Percentiles rank a stretch among this genome's conserved stretches.
Conservation (phyloP, 495 filamentous ascomycete genomes). For the Trichoderma erinaceum region DNA sequence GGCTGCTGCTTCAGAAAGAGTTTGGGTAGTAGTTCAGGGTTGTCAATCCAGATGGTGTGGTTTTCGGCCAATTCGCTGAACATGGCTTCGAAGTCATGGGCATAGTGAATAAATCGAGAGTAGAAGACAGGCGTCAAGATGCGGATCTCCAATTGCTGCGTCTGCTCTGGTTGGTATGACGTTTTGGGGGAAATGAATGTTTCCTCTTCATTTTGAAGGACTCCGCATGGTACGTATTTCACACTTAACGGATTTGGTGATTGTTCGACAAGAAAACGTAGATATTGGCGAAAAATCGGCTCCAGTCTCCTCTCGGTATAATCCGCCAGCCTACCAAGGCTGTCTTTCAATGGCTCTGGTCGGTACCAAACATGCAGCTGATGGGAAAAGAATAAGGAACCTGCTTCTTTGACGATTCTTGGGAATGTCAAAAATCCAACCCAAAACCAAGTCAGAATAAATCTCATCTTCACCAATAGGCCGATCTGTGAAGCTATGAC, state of each 20-base stretch:
- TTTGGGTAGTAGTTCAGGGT: conserved; percentile 37
- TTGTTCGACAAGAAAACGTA: conserved; percentile 40
- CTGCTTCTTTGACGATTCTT: conserved; percentile 53
- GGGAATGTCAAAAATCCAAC: conserved; percentile 57
- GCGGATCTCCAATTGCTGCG: conserved; percentile 40
- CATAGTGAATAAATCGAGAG: conserved; percentile 48
- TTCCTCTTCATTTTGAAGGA: conserved; percentile 29
- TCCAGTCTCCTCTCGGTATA: conserved; percentile 43
- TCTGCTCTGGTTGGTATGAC: conserved; percentile 4
- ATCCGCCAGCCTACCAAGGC: conserved; percentile 44
- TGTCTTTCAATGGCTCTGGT: conserved; percentile 49
- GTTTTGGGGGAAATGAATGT: conserved; percentile 31
- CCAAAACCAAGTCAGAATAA: conserved; percentile 55
- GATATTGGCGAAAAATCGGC: conserved; percentile 44
- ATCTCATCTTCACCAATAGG: conserved; percentile 34
- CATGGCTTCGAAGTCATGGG: conserved; percentile 45
- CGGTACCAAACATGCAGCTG: conserved; percentile 52
- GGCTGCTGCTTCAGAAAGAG: conserved; percentile 32
- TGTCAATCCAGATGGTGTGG: conserved; percentile 46
- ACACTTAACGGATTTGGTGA: conserved; percentile 36
- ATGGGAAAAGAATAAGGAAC: conserved; percentile 43
- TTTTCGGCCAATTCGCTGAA: conserved; percentile 45
- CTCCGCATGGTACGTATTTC: conserved; percentile 45
- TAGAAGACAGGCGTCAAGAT: conserved; percentile 57
- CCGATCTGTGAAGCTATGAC: conserved; percentile 44